These are phyloP conservation scores for Ogataea siamensis DNA, from an alignment of 805 yeast species.

Conservation along the genomic window DNA sequence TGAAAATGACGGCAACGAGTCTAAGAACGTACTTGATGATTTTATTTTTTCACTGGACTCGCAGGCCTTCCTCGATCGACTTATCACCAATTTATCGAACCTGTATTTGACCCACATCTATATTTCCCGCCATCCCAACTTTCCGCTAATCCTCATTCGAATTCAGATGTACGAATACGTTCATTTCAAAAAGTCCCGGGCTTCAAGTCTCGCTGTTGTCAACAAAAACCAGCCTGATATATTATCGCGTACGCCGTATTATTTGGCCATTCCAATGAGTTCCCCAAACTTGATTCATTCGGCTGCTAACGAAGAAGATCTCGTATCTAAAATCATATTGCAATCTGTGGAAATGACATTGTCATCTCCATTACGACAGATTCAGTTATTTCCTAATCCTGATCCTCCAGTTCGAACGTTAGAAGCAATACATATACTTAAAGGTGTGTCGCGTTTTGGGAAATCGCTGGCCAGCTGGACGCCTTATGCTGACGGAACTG, in stretches of 20 bases:
- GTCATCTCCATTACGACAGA: slow-evolving; percentile 42
- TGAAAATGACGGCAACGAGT: slow-evolving; percentile 18
- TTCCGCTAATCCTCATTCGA: slow-evolving; percentile 59
- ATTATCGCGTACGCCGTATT: slow-evolving; percentile 57
- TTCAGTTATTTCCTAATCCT: slow-evolving; percentile 37
- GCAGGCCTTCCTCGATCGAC: slow-evolving; percentile 44
- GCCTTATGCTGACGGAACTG: slow-evolving; percentile 64
- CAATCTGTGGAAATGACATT: slow-evolving; percentile 60
- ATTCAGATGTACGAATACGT: slow-evolving; percentile 64
- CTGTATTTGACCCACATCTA: slow-evolving; percentile 64
- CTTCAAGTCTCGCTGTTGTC: slow-evolving; percentile 1
- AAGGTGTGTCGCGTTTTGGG: slow-evolving; percentile 62
- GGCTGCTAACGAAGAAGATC: slow-evolving; percentile 36
- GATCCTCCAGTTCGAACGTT: slow-evolving; percentile 45
- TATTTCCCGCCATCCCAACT: slow-evolving; percentile 60
- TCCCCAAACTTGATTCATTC: slow-evolving; percentile 68
- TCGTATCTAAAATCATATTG: slow-evolving; percentile 51
- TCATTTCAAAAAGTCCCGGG: slow-evolving; percentile 17
- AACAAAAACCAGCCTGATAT: slow-evolving; percentile 38
- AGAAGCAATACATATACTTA: slow-evolving; percentile 53
- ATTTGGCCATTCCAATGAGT: slow-evolving; percentile 63
- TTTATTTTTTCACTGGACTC: slow-evolving; percentile 45
- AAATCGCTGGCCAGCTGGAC: slow-evolving; percentile 70
- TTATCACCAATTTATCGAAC: slow-evolving; percentile 47
- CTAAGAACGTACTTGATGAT: slow-evolving; percentile 26